A percentile compares a stretch with the other conserved stretches of the same genome.
Evolutionary conservation across 2,329 filamentous ascomycete genomes (phyloP).

Genomic region (Pseudonectria foliicola): DNA sequence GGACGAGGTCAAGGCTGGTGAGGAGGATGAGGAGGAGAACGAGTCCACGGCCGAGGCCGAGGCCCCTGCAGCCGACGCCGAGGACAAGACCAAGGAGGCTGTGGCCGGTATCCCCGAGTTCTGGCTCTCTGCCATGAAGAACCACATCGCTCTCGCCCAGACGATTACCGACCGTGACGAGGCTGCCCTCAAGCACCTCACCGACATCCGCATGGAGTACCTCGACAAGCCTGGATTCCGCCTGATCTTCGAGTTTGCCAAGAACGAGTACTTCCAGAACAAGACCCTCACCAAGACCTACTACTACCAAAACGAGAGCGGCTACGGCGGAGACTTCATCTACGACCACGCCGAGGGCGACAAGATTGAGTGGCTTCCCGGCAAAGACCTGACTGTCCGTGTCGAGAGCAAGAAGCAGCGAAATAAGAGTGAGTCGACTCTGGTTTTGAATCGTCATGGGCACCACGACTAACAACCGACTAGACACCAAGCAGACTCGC

Average conservation of each 20-base stretch:
- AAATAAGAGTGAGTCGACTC: conserved; percentile 79
- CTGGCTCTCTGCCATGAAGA: conserved; percentile 99
- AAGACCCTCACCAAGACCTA: conserved; percentile 97
- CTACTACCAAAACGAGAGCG: conserved; percentile 97
- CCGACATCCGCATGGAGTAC: conserved; percentile 98
- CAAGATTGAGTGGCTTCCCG: conserved; percentile 93
- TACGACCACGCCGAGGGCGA: conserved; percentile 98
- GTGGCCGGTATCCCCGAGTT: conserved; percentile 91
- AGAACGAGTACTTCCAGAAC: conserved; percentile 97
- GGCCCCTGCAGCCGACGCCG: conserved; percentile 46
- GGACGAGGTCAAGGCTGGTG: conserved; percentile 77
- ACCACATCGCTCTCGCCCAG: conserved; percentile 92
- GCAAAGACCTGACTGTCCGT: conserved; percentile 87
- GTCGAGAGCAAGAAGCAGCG: conserved; percentile 99
- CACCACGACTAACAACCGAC: conserved; percentile 6
- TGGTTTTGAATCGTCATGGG: background rate
- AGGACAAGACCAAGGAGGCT: conserved; percentile 49
- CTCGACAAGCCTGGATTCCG: conserved; percentile 97
- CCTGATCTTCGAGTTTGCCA: conserved; percentile 91
- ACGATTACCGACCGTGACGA: conserved; percentile 99
- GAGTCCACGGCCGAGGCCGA: conserved; percentile 63
- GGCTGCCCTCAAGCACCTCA: conserved; percentile 80
- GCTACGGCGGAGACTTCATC: conserved; percentile 98
- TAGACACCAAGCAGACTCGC: conserved; percentile 97
- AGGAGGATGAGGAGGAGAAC: conserved; percentile 69